These are phyloP conservation scores for Lanzia echinophila DNA, from an alignment of 2,329 filamentous ascomycete genomes.

Conservation along the genomic window DNA sequence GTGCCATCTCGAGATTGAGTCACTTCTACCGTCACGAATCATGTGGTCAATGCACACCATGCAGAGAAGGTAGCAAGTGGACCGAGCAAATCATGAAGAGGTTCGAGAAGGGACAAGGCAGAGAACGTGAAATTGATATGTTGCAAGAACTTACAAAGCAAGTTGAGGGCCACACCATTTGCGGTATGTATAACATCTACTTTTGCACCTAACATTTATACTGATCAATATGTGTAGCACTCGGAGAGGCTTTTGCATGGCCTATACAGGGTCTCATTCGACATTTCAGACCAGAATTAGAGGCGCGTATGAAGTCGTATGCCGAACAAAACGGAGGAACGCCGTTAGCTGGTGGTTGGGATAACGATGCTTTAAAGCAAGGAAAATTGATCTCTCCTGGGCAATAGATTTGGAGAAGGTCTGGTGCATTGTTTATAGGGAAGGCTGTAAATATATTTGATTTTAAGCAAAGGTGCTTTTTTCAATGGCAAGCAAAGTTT, in stretches of 20 bases:
- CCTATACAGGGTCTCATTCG: slow-evolving; percentile 96
- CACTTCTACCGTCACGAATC: slow-evolving; percentile 99
- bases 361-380: slow-evolving; percentile 64
- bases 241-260: slow-evolving; percentile 98
- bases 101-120: slow-evolving; percentile 85
- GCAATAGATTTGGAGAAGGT: slow-evolving; percentile 53
- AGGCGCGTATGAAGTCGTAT: slow-evolving; percentile 81
- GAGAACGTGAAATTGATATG: slow-evolving; percentile 96
- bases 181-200: slow-evolving; percentile 53
- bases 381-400: slow-evolving; percentile 84
- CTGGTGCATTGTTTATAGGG: slow-evolving; percentile 22
- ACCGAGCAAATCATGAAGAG: slow-evolving; percentile 98
- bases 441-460: slow-evolving; percentile 25
- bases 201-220: neutral
- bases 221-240: slow-evolving; percentile 43
- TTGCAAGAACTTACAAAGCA: slow-evolving; percentile 98
- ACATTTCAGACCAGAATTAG: slow-evolving; percentile 94
- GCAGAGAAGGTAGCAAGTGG: slow-evolving; percentile 98
- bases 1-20: slow-evolving; percentile 84
- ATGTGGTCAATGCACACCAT: slow-evolving; percentile 98
- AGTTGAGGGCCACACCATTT: slow-evolving; percentile 98
- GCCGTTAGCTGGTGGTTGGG: slow-evolving; percentile 82
- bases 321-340: slow-evolving; percentile 64
- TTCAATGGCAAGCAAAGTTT: slow-evolving; percentile 6
- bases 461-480: slow-evolving; percentile 15